Conservation (phyloP, 106 monocot species). For the Narthecium ossifragum region DNA sequence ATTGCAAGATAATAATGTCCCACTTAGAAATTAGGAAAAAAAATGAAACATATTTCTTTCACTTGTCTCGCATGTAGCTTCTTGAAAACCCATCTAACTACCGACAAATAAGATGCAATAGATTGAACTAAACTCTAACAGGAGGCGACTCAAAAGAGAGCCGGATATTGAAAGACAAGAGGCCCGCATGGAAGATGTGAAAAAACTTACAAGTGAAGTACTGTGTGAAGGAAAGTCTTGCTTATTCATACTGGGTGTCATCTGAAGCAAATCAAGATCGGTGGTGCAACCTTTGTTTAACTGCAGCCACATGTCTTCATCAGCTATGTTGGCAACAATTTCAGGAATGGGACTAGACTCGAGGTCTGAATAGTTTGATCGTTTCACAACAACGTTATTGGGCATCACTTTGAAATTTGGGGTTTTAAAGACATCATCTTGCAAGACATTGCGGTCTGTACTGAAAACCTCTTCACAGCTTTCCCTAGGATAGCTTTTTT, state of each 20-base stretch:
- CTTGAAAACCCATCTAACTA: no score
- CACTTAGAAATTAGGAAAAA: no score
- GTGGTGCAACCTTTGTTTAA: slow-evolving; percentile 64
- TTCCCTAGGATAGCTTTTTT: background rate
- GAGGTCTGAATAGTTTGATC: slow-evolving; percentile 25
- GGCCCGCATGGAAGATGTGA: no score
- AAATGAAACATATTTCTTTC: no score
- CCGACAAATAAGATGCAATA: no score
- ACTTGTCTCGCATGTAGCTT: no score
- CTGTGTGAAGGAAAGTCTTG: slow-evolving; percentile 9
- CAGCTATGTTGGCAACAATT: slow-evolving; percentile 37
- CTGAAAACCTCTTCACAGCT: slow-evolving; percentile 8
- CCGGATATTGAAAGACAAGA: no score
- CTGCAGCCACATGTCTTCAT: slow-evolving; percentile 55
- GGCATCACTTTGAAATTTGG: slow-evolving; percentile 33
- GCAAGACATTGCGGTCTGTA: slow-evolving; percentile 2
- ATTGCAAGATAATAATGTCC: slow-evolving; percentile 3
- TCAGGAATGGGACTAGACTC: slow-evolving; percentile 65
- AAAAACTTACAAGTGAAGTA: slow-evolving; percentile 35
- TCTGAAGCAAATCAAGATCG: slow-evolving; percentile 49
- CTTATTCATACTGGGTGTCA: slow-evolving; percentile 44
- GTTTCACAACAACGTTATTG: slow-evolving; percentile 39
- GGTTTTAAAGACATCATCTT: slow-evolving; percentile 35
- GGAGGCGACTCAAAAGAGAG: no score
- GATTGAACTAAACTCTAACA: no score